Evolutionary conservation across 768 basidiomycete species (phyloP), one percentile per base, ranked within the genome.

Genomic region (Boletus rubroflammeus): DNA sequence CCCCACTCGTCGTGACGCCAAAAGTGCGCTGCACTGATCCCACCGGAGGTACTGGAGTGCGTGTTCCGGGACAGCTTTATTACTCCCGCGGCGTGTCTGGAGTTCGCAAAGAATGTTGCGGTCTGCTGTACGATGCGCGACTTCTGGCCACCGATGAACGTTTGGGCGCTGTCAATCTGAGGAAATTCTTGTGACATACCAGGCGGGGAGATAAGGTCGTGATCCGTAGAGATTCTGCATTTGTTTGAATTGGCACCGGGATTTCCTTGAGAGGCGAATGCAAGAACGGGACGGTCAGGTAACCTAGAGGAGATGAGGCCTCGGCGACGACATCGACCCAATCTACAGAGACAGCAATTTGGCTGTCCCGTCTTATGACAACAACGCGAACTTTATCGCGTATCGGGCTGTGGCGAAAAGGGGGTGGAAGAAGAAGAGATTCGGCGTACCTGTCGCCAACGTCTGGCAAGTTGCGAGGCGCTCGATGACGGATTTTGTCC

Each of bases 141-240:
- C 55, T 56, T 65, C 56, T 49, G 62, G 51, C 47, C 43, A 59
- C 60, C 44, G 53, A 54, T 39, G 53, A n/a, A n/a, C 23, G n/a
- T n/a, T n/a, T n/a, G n/a, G n/a, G n/a, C n/a, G 39, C 32, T 53
- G 62, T 56, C 65, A 41, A 28, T 38, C 42, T 17, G 14, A 40
- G 55, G 57, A 25, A 62, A 53, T 48, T 10, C n/a, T 26, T 3
- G 26, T 29, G 54, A 50, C 57, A 53, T 55, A 51, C 47, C 21
- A 21, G 60, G 47, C 15, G 44, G 66, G 65, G 65, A 66, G 65
- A 68, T 66, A 66, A 66, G 65, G 65, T 63, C 65, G 53, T 60
- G 66, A 66, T 66, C 65, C 65, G 65, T 58, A 48, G 26, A 66
- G 66, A 68, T 68, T 58, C 26, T 45, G 53, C 3, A 10, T 43